Base-by-base conservation (phyloP, 2,329 filamentous ascomycete genomes). In the Penicillium psychrosexuale region DNA sequence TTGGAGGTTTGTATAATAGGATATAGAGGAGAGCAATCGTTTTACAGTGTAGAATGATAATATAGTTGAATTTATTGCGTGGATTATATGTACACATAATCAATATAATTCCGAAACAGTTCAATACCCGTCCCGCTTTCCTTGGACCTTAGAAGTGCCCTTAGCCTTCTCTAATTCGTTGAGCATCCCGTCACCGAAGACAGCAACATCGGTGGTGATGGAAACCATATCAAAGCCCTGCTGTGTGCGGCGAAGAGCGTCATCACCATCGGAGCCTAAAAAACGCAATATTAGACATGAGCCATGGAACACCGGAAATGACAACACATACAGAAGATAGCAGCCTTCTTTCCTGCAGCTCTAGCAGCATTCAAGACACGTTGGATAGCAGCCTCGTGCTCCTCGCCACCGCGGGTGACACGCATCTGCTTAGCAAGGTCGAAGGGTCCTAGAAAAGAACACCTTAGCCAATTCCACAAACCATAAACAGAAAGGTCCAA, bases 171-270 rank as follows among this genome's bases (percentile, higher is more conserved):
- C 62, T 31, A 75, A 55, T 31, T 73, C 65, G 24, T 64, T 61
- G 28, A 66, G 53, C 69, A 75, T 74, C 3, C 61, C 68, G 12
- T 66, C 60, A 27, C 66, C 64, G 15, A 75, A 49, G 0, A 72
- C 68, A 24, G 64, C 66, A 8, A 72, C 62, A 59, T 75, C 73
- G 8, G 73, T 75, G 17, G 64, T 69, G 13, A 75, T 60, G 2
- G 73, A 75, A 30, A 76, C 69, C 72, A 76, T 69, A 61, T 74
- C 70, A 33, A 76, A 76, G 36, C 73, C 73, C 51, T 75, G 69
- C 19, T 70, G 58, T 0, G 65, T 64, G 13, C 72, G 70, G 33
- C 52, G 57, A 11, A 62, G 65, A 7, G 73, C 71, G 52, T 75
- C 70, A 15, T 61, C 61, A 2, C 73, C 73, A 57, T 69, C 62